Percentiles rank a stretch among this genome's conserved stretches.
These are phyloP conservation scores for Cladochytrium replicatum DNA, from an alignment of 192 early-diverging fungal species.

Conservation along the genomic window DNA sequence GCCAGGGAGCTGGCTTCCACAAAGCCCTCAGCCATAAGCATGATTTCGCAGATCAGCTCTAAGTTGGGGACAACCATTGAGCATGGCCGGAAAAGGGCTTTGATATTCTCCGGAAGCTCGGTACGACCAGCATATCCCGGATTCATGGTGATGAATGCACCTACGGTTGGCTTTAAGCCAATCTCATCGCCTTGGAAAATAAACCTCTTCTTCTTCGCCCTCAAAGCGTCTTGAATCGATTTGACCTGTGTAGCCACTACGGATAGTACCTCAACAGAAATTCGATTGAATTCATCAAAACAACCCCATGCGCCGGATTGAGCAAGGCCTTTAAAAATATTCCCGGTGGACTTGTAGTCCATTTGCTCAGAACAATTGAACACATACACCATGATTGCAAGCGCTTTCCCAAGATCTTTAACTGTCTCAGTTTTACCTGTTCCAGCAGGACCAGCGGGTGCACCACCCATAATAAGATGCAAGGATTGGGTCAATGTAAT, in stretches of 20 bases:
- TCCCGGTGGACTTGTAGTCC: conserved; percentile 60
- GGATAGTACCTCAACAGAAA: conserved; percentile 55
- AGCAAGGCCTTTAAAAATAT: conserved; percentile 58
- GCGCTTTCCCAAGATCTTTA: conserved; percentile 56
- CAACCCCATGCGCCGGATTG: conserved; percentile 59
- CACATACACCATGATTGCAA: conserved; percentile 60
- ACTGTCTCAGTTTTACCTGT: conserved; percentile 50
- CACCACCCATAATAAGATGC: conserved; percentile 57
- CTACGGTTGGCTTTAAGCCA: conserved; percentile 42
- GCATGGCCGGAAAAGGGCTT: conserved; percentile 56
- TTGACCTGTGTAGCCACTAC: conserved; percentile 60
- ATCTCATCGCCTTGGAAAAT: conserved; percentile 62
- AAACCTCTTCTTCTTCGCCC: conserved; percentile 55
- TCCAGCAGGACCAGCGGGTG: conserved; percentile 52
- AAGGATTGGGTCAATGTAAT: conserved; percentile 56
- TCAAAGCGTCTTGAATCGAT: conserved; percentile 51
- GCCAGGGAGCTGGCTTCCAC: conserved; percentile 52
- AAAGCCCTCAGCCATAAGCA: conserved; percentile 63
- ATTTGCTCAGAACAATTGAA: conserved; percentile 63
- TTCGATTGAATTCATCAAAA: conserved; percentile 59
- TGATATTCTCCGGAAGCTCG: conserved; percentile 59
- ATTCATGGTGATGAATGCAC: conserved; percentile 57
- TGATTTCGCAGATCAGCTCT: conserved; percentile 61
- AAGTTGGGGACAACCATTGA: conserved; percentile 57
- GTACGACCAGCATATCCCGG: conserved; percentile 56